A percentile compares a stretch with the other conserved stretches of the same genome.
Conservation (phyloP, 257 asterid species). For the Solanum chmielewskii region DNA sequence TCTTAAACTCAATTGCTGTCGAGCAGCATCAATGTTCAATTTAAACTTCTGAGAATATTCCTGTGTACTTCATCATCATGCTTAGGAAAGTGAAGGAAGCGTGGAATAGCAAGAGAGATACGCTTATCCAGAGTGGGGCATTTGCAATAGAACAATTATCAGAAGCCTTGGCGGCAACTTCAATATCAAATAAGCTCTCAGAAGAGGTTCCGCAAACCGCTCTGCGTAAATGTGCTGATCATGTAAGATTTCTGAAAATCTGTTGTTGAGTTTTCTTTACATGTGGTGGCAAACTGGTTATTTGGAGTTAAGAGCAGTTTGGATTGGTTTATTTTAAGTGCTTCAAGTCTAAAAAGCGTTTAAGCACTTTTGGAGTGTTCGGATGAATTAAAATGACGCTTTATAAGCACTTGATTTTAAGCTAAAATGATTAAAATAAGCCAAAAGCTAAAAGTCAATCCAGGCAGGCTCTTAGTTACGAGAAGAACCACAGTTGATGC, state of each 20-base stretch:
- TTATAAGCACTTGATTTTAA: not conserved
- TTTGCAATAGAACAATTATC: conserved; percentile 85
- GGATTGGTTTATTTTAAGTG: not conserved
- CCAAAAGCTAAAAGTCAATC: not conserved
- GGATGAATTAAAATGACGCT: not conserved
- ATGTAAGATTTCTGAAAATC: conserved; percentile 25
- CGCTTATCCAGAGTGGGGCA: conserved; percentile 54
- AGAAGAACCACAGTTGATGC: not conserved
- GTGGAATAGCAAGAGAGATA: conserved; percentile 66
- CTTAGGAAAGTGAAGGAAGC: conserved; percentile 93
- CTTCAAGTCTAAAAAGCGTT: not conserved
- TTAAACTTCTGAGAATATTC: not conserved
- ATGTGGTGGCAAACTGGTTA: not conserved
- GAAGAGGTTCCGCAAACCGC: conserved; percentile 55
- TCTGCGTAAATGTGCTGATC: conserved; percentile 64
- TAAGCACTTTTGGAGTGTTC: not conserved
- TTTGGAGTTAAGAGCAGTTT: not conserved
- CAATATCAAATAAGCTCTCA: conserved; percentile 50
- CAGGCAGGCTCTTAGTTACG: not conserved
- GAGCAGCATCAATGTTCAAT: not conserved
- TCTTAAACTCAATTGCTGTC: not conserved
- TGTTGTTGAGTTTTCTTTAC: not conserved
- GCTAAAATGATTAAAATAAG: not conserved
- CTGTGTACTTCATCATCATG: not conserved
- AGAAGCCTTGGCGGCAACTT: conserved; percentile 60